Percentiles rank a stretch among this genome's conserved stretches.
Conservation (phyloP, 2,329 filamentous ascomycete genomes). For the Mycocentrospora acerina region DNA sequence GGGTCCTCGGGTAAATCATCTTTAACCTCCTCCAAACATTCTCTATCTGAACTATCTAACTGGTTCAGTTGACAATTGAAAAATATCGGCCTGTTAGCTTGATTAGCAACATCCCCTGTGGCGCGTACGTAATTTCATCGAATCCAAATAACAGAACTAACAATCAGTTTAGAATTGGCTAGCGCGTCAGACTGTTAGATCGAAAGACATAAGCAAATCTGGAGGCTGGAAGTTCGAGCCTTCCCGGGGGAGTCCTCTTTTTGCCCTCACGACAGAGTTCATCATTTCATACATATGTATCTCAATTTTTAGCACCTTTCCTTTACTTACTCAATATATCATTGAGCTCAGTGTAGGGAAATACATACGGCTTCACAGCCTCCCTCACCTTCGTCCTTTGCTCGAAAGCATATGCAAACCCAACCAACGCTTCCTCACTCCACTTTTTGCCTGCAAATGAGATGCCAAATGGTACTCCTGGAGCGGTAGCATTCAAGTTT, state of each 20-base stretch:
- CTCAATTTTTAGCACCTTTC: no score
- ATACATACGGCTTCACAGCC: constrained; percentile 52
- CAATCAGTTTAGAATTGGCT: no score
- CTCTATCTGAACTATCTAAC: no score
- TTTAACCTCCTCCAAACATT: no score
- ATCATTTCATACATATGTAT: no score
- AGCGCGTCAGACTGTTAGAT: constrained; percentile 61
- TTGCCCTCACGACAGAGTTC: no score
- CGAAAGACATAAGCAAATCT: constrained; percentile 13
- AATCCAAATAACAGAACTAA: no score
- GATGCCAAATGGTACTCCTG: constrained; percentile 62
- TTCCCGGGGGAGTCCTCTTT: constrained; percentile 10
- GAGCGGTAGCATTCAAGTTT: constrained; percentile 55
- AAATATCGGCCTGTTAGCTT: no score
- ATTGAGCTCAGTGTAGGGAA: constrained; percentile 51
- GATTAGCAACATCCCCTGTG: no score
- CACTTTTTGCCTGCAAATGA: constrained; percentile 63
- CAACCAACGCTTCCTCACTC: constrained; percentile 63
- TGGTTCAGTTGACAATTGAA: no score
- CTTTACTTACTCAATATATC: constrained; percentile 41
- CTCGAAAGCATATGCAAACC: constrained; percentile 69
- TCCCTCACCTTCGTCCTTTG: constrained; percentile 56
- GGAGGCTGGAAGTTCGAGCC: constrained; percentile 17
- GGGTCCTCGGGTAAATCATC: no score
- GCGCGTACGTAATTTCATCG: no score